phyloP scores from a whole-genome alignment of 768 basidiomycete genomes.

The Guyanaporus albipodus region DNA sequence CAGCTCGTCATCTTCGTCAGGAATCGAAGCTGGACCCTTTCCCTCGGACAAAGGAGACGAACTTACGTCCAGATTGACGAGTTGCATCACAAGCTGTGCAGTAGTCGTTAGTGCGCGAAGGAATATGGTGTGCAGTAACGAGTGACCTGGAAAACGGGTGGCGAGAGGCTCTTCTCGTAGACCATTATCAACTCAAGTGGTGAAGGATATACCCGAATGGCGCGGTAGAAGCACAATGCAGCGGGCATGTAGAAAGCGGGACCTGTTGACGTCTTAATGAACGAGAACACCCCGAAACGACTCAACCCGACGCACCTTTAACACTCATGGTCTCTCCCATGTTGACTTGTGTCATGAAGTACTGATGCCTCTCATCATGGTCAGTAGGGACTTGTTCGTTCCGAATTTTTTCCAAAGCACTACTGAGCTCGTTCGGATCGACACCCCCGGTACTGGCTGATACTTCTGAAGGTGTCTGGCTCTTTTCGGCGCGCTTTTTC shows the following conservation, averaged over 20 bases:
- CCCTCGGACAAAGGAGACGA: constrained; percentile 40
- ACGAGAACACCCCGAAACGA: neutral
- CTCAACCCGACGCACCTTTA: constrained; percentile 47
- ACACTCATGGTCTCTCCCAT: constrained; percentile 80
- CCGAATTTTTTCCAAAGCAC: constrained; percentile 63
- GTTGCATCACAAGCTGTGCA: constrained; percentile 65
- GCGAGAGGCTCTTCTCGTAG: constrained; percentile 87
- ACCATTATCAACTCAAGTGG: constrained; percentile 93
- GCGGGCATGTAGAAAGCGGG: constrained; percentile 73
- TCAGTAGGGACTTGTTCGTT: constrained; percentile 62
- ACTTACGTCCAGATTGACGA: constrained; percentile 91
- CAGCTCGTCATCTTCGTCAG: constrained; percentile 50
- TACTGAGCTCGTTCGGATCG: constrained; percentile 52
- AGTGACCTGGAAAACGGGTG: constrained; percentile 71
- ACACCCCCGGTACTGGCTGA: constrained; percentile 27
- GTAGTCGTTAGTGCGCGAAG: constrained; percentile 6
- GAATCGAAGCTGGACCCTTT: constrained; percentile 24
- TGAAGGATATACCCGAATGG: constrained; percentile 90
- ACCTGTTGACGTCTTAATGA: constrained; percentile 45
- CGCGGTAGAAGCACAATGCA: constrained; percentile 89
- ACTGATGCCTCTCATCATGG: constrained; percentile 79
- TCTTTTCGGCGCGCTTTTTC: constrained; percentile 82
- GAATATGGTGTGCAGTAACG: neutral
- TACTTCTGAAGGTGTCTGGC: constrained; percentile 43
- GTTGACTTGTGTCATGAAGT: constrained; percentile 88